Percentiles rank a stretch among this genome's conserved stretches.
phyloP scores from a whole-genome alignment of 345 rosid genomes.

The Euphorbia pulcherrima region DNA sequence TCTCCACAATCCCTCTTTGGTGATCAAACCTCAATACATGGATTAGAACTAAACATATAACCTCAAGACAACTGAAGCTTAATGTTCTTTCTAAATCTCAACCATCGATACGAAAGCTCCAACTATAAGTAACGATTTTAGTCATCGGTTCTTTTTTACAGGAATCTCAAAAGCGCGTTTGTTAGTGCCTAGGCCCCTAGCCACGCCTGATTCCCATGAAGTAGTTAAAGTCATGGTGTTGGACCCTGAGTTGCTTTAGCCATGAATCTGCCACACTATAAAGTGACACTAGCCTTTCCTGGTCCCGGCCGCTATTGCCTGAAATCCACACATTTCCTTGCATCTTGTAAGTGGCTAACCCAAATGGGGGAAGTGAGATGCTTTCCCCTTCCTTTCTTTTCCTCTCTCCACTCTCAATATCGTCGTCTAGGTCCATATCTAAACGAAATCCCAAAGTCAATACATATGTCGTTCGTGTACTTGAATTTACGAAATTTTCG shows the following conservation, averaged over 20 bases:
- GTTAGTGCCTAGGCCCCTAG: conserved; percentile 45
- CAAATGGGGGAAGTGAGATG: conserved; percentile 72
- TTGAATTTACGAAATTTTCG: neutral
- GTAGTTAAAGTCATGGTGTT: conserved; percentile 95
- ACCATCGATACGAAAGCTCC: conserved; percentile 10
- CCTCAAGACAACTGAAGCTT: neutral
- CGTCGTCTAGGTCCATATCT: conserved; percentile 72
- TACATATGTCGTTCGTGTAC: neutral
- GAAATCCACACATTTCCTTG: conserved; percentile 91
- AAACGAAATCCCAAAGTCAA: too few species aligned
- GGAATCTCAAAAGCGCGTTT: neutral
- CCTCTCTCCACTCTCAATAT: conserved; percentile 36
- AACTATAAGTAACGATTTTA: conserved; percentile 11
- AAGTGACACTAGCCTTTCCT: conserved; percentile 70
- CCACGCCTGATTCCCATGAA: conserved; percentile 70
- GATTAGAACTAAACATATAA: neutral
- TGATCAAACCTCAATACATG: conserved; percentile 13
- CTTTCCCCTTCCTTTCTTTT: conserved; percentile 64
- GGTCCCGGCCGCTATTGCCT: conserved; percentile 73
- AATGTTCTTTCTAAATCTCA: neutral
- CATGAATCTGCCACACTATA: conserved; percentile 95
- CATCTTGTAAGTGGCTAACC: conserved; percentile 97
- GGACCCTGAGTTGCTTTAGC: conserved; percentile 93
- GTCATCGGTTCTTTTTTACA: conserved; percentile 13
- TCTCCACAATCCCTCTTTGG: conserved; percentile 13